phyloP scores from a whole-genome alignment of 1,284 basidiomycete genomes.

The Athelia psychrophila region DNA sequence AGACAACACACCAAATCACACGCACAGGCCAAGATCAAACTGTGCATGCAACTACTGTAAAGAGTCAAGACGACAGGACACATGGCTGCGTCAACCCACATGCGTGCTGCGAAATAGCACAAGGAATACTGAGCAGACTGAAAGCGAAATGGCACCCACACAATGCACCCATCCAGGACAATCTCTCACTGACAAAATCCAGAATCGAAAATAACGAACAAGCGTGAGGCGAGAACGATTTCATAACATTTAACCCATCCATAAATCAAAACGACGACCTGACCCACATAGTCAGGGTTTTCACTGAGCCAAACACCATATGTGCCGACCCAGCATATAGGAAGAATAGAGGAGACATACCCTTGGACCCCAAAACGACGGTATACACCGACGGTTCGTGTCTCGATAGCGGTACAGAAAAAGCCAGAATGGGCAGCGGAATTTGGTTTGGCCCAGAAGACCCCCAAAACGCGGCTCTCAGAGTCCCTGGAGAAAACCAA shows the following conservation, averaged over 20 bases:
- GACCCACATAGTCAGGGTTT: background rate
- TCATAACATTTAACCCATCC: background rate
- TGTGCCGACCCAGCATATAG: background rate
- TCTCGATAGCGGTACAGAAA: conserved; percentile 8
- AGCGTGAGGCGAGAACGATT: background rate
- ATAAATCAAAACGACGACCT: background rate
- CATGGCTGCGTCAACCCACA: background rate
- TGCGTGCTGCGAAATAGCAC: background rate
- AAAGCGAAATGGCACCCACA: background rate
- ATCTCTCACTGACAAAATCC: background rate
- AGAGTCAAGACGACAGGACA: background rate
- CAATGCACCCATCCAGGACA: background rate
- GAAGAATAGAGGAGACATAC: background rate
- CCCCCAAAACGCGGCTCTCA: conserved; percentile 7
- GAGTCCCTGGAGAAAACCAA: conserved; percentile 3
- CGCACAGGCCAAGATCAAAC: background rate
- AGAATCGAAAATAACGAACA: background rate
- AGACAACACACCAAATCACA: background rate
- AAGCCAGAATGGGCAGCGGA: conserved; percentile 13
- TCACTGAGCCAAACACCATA: background rate
- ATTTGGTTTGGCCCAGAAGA: conserved; percentile 10
- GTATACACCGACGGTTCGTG: conserved; percentile 13
- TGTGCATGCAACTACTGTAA: conserved; percentile 1
- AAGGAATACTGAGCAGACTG: background rate
- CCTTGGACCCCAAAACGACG: background rate